Conservation (phyloP, 805 yeast species). For the Starmerella geochares region DNA sequence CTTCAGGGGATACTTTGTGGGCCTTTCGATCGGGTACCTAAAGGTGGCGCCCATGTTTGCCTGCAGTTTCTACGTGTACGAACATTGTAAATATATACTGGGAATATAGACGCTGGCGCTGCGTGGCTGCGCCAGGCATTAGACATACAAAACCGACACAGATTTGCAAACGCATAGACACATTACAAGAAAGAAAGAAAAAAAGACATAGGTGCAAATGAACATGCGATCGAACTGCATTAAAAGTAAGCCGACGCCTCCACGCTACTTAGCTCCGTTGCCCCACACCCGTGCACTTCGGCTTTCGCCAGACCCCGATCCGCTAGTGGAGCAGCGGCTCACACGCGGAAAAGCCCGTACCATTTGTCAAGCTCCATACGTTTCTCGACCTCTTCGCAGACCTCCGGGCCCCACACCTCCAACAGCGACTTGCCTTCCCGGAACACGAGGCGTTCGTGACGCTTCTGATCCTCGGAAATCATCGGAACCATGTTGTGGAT, state of each 20-base stretch:
- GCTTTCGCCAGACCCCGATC: no score
- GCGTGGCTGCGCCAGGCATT: neutral
- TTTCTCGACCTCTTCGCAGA: conserved; percentile 43
- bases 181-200: no score
- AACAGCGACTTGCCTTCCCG: conserved; percentile 52
- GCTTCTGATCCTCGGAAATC: conserved; percentile 77
- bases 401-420: conserved; percentile 55
- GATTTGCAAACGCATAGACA: no score
- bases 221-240: no score
- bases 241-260: no score
- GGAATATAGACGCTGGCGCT: conserved; percentile 54
- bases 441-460: conserved; percentile 68
- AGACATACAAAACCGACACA: no score
- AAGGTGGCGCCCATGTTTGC: conserved; percentile 97
- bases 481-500: conserved; percentile 74
- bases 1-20: conserved; percentile 79
- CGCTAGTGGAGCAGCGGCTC: no score
- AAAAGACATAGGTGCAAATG: no score
- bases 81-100: conserved; percentile 60
- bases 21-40: conserved; percentile 87
- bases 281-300: no score
- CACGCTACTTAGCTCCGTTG: no score
- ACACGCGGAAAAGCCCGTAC: conserved; percentile 49
- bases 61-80: conserved; percentile 89
- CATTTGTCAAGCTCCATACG: conserved; percentile 68